Evolutionary conservation across 257 asterid genomes (phyloP).

Genomic region (Jaltomata sinuosa): DNA sequence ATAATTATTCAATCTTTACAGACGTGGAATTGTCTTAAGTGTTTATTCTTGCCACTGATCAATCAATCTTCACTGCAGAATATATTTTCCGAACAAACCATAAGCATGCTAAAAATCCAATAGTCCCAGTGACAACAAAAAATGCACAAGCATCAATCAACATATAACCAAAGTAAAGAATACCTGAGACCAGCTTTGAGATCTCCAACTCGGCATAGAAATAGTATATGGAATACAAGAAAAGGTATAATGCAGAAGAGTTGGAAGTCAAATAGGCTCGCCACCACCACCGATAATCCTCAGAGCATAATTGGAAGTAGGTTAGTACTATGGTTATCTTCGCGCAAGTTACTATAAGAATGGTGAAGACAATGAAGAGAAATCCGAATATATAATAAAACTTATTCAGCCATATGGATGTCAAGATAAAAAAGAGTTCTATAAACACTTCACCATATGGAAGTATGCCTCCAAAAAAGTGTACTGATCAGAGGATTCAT

Average conservation of each 20-base stretch:
- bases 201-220: constrained; percentile 40
- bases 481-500: constrained; percentile 28
- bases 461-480: constrained; percentile 39
- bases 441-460: constrained; percentile 50
- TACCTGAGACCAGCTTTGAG: constrained; percentile 34
- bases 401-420: constrained; percentile 50
- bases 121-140: constrained; percentile 40
- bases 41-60: not conserved
- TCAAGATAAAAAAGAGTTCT: constrained; percentile 41
- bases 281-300: constrained; percentile 61
- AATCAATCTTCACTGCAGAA: constrained; percentile 37
- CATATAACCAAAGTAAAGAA: constrained; percentile 49
- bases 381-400: constrained; percentile 53
- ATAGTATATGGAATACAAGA: constrained; percentile 30
- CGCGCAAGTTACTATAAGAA: constrained; percentile 40
- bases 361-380: constrained; percentile 33
- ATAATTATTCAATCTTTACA: no score
- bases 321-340: constrained; percentile 38
- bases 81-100: constrained; percentile 43
- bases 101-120: constrained; percentile 45
- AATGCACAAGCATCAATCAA: constrained; percentile 31
- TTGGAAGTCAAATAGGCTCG: constrained; percentile 35
- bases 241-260: constrained; percentile 44
- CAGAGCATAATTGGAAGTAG: constrained; percentile 44
- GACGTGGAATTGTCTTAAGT: not conserved